Conservation (phyloP, 768 basidiomycete genomes). For the Termitomyces sp. region DNA sequence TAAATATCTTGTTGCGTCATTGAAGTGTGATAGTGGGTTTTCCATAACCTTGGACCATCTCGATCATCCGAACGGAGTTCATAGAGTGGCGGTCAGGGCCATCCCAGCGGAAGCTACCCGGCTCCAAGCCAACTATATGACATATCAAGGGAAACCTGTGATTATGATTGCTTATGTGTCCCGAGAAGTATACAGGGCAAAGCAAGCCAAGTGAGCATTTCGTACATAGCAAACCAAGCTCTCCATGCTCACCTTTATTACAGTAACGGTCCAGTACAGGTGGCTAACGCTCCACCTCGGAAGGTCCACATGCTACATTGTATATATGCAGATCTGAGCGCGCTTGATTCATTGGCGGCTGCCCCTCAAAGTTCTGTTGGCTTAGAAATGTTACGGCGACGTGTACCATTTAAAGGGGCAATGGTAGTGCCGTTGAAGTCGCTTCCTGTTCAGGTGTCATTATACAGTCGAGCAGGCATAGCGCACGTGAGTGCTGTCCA, state of each 20-base stretch:
- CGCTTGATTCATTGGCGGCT: slow-evolving; percentile 35
- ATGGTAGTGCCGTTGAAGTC: neutral
- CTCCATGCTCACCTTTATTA: slow-evolving; percentile 1
- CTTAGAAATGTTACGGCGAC: neutral
- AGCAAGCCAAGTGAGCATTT: slow-evolving; percentile 9
- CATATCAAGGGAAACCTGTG: slow-evolving; percentile 33
- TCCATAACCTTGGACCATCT: slow-evolving; percentile 48
- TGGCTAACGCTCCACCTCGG: slow-evolving; percentile 29
- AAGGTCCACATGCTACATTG: slow-evolving; percentile 41
- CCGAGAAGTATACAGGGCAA: neutral
- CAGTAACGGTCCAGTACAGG: too few species aligned
- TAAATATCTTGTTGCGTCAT: slow-evolving; percentile 65
- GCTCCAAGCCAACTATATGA: slow-evolving; percentile 57
- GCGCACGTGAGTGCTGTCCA: neutral
- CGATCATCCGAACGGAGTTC: slow-evolving; percentile 35
- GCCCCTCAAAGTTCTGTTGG: neutral
- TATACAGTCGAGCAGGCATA: neutral
- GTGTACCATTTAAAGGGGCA: neutral
- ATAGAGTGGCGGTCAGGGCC: too few species aligned
- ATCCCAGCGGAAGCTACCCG: slow-evolving; percentile 48
- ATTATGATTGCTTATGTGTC: slow-evolving; percentile 47
- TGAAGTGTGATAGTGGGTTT: slow-evolving; percentile 39
- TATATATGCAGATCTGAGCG: slow-evolving; percentile 31
- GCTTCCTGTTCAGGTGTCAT: neutral
- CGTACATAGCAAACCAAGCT: neutral